Evolutionary conservation across 164 flowering plant genomes (phyloP).

Genomic region (Macadamia integrifolia): DNA sequence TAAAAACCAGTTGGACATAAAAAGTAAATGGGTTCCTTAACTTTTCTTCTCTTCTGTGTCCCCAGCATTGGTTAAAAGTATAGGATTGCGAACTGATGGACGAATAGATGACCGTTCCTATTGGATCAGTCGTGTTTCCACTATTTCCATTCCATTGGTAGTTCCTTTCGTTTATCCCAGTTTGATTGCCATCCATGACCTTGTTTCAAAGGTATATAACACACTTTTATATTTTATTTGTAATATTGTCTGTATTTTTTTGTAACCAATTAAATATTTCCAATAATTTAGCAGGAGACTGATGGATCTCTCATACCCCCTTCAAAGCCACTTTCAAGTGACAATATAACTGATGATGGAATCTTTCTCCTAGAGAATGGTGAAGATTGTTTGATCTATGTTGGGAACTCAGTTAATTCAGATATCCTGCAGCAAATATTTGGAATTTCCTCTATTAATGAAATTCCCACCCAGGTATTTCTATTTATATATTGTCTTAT

Average conservation of each 20-base stretch:
- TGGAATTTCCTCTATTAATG: conserved; percentile 61
- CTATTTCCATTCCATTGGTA: conserved; percentile 63
- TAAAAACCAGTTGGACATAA: too few species aligned
- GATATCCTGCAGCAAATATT: conserved; percentile 54
- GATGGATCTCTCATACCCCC: conserved; percentile 54
- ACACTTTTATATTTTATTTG: neutral
- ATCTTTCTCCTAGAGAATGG: conserved; percentile 94
- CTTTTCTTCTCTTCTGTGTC: neutral
- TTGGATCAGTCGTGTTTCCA: conserved; percentile 75
- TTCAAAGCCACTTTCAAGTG: conserved; percentile 82
- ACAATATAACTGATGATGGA: conserved; percentile 75
- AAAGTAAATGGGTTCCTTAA: too few species aligned
- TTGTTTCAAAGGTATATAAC: conserved; percentile 47
- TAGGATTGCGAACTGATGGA: conserved; percentile 77
- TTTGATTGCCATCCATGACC: conserved; percentile 75
- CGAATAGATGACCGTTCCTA: conserved; percentile 86
- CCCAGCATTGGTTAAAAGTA: conserved; percentile 79
- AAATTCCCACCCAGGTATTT: conserved; percentile 71
- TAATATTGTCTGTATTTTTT: too few species aligned
- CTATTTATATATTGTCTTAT: too few species aligned
- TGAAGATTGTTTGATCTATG: conserved; percentile 70
- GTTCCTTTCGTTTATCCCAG: conserved; percentile 84
- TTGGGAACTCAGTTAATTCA: conserved; percentile 64
- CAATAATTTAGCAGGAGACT: conserved; percentile 40
- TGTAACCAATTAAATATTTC: neutral